Conservation (phyloP, 78 protist genomes). For the Dictyostelium citrinum region DNA sequence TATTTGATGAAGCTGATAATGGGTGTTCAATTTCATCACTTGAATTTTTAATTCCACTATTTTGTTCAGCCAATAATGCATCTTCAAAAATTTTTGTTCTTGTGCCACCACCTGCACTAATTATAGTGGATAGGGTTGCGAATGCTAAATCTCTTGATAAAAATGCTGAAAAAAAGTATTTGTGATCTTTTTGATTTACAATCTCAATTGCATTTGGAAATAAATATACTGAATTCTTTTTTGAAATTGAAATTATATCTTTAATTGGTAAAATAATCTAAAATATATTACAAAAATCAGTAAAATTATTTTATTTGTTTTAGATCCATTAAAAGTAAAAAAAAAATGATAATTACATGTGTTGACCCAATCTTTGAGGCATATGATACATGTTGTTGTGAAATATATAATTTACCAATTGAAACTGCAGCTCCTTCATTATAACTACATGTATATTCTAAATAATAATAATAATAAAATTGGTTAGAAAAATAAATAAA, state of each 20-base stretch:
- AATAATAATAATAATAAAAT: background rate
- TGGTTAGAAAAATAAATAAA: background rate
- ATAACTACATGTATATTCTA: constrained; percentile 67
- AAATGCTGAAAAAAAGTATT: constrained; percentile 72
- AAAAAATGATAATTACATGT: background rate
- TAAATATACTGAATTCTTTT: constrained; percentile 64
- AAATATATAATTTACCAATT: constrained; percentile 70
- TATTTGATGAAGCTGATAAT: background rate
- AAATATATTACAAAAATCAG: background rate
- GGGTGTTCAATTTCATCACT: constrained; percentile 14
- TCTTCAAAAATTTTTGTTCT: constrained; percentile 75
- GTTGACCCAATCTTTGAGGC: constrained; percentile 66
- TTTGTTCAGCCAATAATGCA: background rate
- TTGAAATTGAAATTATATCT: constrained; percentile 53
- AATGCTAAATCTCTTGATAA: constrained; percentile 68
- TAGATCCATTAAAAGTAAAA: background rate
- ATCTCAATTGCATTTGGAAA: constrained; percentile 76
- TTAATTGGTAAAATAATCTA: constrained; percentile 57
- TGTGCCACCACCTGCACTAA: constrained; percentile 73
- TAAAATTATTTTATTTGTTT: background rate
- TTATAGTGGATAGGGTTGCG: constrained; percentile 52
- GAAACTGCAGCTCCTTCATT: constrained; percentile 73
- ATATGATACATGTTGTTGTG: constrained; percentile 76
- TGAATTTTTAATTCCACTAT: background rate
- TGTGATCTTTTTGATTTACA: constrained; percentile 31